These are phyloP conservation scores for Ehretia macrophylla DNA, from an alignment of 257 asterid species.

Conservation along the genomic window DNA sequence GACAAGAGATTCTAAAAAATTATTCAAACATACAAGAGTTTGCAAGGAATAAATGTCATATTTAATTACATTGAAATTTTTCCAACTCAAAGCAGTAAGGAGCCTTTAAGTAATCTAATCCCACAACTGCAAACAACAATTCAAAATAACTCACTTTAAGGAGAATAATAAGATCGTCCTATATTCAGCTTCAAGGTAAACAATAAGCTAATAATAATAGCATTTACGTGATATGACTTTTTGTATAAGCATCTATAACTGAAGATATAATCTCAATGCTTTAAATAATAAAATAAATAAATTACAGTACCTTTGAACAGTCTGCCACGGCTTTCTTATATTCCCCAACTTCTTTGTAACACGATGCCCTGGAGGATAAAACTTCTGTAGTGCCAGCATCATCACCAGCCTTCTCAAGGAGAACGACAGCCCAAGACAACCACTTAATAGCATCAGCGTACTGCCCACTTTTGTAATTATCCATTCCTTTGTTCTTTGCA, in stretches of 20 bases:
- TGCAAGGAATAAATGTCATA: too few species aligned
- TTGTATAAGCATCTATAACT: neutral
- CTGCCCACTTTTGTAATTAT: conserved; percentile 83
- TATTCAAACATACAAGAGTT: too few species aligned
- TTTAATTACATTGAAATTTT: too few species aligned
- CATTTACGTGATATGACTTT: neutral
- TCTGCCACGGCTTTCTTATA: conserved; percentile 99
- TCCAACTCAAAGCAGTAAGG: too few species aligned
- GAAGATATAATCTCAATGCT: neutral
- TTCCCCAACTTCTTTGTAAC: conserved; percentile 98
- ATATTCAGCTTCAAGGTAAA: neutral
- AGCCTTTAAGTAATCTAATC: too few species aligned
- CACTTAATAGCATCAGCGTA: conserved; percentile 95
- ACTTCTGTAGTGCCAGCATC: conserved; percentile 35
- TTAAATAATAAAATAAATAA: neutral
- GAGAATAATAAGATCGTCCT: neutral
- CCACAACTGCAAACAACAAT: too few species aligned
- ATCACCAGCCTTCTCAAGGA: conserved; percentile 67
- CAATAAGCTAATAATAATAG: neutral
- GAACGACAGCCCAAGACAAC: conserved; percentile 66
- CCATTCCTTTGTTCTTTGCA: conserved; percentile 63
- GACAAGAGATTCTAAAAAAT: too few species aligned
- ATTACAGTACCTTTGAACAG: conserved; percentile 71
- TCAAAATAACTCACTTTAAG: too few species aligned
- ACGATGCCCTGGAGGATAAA: conserved; percentile 71